These are phyloP conservation scores for Dactylellina cionopaga DNA, from an alignment of 2,329 filamentous ascomycete genomes.

Conservation along the genomic window DNA sequence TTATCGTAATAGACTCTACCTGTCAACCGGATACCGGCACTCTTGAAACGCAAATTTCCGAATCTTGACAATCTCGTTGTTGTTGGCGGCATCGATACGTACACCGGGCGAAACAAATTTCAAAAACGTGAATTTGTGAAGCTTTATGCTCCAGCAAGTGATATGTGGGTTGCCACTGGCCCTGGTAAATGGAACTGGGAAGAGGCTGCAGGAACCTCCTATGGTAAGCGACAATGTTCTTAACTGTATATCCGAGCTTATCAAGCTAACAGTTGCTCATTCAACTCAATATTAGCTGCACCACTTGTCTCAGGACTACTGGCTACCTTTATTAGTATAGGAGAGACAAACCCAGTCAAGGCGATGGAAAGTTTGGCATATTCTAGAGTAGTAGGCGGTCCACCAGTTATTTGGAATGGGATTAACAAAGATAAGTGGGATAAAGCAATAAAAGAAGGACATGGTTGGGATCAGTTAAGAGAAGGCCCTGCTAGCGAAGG, in stretches of 20 bases:
- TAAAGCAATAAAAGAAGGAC: not conserved
- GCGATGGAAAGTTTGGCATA: conserved; percentile 3
- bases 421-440: not conserved
- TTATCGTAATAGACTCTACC: too few species aligned
- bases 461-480: not conserved
- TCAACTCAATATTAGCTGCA: not conserved
- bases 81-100: not conserved
- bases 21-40: too few species aligned
- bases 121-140: not conserved
- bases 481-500: too few species aligned
- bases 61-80: not conserved
- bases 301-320: not conserved
- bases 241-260: too few species aligned
- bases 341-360: not conserved
- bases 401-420: conserved; percentile 21
- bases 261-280: too few species aligned
- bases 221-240: too few species aligned
- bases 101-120: not conserved
- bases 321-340: not conserved
- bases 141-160: not conserved
- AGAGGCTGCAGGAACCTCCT: too few species aligned
- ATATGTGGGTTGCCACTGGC: too few species aligned
- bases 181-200: too few species aligned
- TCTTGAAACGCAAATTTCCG: too few species aligned
- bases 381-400: not conserved